Evolutionary conservation across 495 filamentous ascomycete genomes (phyloP).

Genomic region (Penicillium riverlandense): DNA sequence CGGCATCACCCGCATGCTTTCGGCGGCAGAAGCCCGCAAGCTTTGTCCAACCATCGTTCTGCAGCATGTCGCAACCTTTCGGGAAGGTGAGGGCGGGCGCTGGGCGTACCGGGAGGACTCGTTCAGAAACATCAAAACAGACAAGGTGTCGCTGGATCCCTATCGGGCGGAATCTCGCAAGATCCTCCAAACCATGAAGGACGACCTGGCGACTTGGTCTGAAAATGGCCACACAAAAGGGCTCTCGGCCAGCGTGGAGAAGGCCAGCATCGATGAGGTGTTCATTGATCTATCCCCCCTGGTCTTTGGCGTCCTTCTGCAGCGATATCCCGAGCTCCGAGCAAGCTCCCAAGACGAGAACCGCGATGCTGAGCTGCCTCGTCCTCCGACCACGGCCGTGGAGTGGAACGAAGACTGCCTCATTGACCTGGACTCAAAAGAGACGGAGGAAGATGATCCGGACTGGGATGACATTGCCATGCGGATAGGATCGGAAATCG

Average conservation of each 20-base stretch:
- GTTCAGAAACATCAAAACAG: slow-evolving; percentile 63
- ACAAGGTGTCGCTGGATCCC: slow-evolving; percentile 90
- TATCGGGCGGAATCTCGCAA: slow-evolving; percentile 79
- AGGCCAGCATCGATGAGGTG: slow-evolving; percentile 86
- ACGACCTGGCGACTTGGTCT: slow-evolving; percentile 43
- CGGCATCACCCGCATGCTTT: slow-evolving; percentile 69
- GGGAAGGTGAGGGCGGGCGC: slow-evolving; percentile 72
- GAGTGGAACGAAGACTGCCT: slow-evolving; percentile 75
- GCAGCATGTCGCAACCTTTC: slow-evolving; percentile 94
- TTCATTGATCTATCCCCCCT: slow-evolving; percentile 87
- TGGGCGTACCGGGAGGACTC: slow-evolving; percentile 91
- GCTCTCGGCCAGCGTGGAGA: slow-evolving; percentile 57
- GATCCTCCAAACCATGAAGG: slow-evolving; percentile 78
- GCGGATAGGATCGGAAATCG: slow-evolving; percentile 78
- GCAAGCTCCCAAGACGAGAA: slow-evolving; percentile 61
- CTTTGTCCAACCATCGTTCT: slow-evolving; percentile 75
- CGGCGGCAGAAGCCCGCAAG: slow-evolving; percentile 76
- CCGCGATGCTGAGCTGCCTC: slow-evolving; percentile 60
- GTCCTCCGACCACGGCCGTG: slow-evolving; percentile 65
- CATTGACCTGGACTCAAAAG: slow-evolving; percentile 63
- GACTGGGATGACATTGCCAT: slow-evolving; percentile 97
- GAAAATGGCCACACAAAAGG: slow-evolving; percentile 43
- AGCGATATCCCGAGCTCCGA: slow-evolving; percentile 69
- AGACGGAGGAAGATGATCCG: slow-evolving; percentile 72
- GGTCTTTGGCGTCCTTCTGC: slow-evolving; percentile 65